phyloP scores from a whole-genome alignment of 2,329 filamentous ascomycete genomes.

The Fusarium proliferatum region DNA sequence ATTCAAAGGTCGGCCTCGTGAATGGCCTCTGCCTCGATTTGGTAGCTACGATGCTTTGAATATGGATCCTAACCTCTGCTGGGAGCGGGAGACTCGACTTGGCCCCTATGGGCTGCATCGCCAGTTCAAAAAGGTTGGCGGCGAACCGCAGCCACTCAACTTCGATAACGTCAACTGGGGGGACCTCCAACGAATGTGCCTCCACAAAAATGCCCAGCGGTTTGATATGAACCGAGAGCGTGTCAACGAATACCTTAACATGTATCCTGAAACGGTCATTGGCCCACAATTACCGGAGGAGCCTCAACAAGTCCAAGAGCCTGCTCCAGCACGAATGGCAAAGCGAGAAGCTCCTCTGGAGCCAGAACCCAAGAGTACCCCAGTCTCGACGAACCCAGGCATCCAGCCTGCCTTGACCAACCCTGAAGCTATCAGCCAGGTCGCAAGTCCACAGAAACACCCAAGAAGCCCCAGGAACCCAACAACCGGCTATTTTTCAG shows the following conservation, averaged over 20 bases:
- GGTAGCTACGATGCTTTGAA: conserved; percentile 71
- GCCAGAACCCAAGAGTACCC: not conserved
- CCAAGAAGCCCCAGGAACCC: conserved; percentile 26
- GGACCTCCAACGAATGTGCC: conserved; percentile 73
- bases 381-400: not conserved
- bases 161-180: conserved; percentile 79
- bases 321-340: conserved; percentile 10
- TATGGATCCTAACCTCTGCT: conserved; percentile 72
- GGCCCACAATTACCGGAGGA: conserved; percentile 26
- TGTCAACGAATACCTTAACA: conserved; percentile 57
- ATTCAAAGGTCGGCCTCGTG: conserved; percentile 69
- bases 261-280: conserved; percentile 53
- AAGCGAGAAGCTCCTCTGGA: conserved; percentile 17
- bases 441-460: conserved; percentile 10
- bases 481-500: conserved; percentile 45
- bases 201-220: conserved; percentile 72
- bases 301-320: conserved; percentile 14
- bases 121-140: conserved; percentile 58
- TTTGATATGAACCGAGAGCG: conserved; percentile 60
- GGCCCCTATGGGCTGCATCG: conserved; percentile 71
- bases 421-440: not conserved
- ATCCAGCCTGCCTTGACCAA: not conserved
- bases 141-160: conserved; percentile 54
- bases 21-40: conserved; percentile 70
- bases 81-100: conserved; percentile 75